phyloP scores from a whole-genome alignment of 1,284 basidiomycete species.

The Bondarzewia mesenterica region DNA sequence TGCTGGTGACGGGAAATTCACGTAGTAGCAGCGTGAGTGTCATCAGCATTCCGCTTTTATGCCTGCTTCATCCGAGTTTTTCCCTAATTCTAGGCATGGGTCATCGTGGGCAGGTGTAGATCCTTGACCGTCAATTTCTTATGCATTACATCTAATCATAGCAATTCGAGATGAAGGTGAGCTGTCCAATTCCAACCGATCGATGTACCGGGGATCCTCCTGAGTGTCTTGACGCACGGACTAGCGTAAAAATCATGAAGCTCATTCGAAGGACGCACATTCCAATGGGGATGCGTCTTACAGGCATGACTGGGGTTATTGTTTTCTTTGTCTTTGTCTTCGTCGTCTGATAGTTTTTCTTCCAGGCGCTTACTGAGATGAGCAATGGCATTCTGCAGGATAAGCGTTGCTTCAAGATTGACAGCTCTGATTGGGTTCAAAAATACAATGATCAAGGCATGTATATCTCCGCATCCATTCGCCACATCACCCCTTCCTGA shows the following conservation, averaged over 20 bases:
- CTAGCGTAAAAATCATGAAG: background rate
- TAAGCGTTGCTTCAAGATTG: background rate
- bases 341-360: background rate
- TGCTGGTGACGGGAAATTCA: background rate
- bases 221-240: too few relatives aligned
- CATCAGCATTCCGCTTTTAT: background rate
- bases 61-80: too few relatives aligned
- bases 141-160: background rate
- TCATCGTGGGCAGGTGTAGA: too few relatives aligned
- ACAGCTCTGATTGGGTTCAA: background rate
- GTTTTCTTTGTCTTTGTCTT: background rate
- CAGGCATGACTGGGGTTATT: slow-evolving; percentile 1
- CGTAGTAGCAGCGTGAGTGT: slow-evolving; percentile 3
- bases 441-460: slow-evolving; percentile 2
- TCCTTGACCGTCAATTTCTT: background rate
- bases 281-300: background rate
- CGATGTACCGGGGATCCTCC: too few relatives aligned
- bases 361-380: background rate
- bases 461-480: background rate
- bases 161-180: background rate
- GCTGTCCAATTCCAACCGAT: too few relatives aligned
- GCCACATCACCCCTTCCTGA: background rate
- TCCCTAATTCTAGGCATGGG: too few relatives aligned
- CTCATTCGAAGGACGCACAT: background rate
- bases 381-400: slow-evolving; percentile 3